phyloP scores from a whole-genome alignment of 2,329 filamentous ascomycete genomes.

The Aphanoascus verrucosus region DNA sequence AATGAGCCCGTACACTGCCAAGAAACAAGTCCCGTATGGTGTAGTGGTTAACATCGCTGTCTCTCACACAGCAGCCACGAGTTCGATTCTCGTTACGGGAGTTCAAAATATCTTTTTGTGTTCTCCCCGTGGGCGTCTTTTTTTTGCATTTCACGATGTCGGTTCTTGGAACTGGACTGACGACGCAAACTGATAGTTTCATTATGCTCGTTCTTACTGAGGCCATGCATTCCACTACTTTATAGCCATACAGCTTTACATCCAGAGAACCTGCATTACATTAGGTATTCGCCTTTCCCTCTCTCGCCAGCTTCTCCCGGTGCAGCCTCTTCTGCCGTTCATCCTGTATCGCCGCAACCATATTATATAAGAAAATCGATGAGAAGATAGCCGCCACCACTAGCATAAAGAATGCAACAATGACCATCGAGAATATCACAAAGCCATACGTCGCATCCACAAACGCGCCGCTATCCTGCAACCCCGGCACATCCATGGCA shows the following conservation, averaged over 20 bases:
- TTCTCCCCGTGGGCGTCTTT: background rate
- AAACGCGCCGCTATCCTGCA: conserved; percentile 11
- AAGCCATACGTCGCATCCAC: conserved; percentile 13
- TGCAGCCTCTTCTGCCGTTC: conserved; percentile 10
- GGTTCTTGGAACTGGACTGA: background rate
- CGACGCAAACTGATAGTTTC: too few relatives aligned
- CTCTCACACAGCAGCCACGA: background rate
- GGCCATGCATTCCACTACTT: background rate
- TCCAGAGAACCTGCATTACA: background rate
- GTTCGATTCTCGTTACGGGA: conserved; percentile 1
- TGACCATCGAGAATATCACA: conserved; percentile 14
- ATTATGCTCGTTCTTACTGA: too few relatives aligned
- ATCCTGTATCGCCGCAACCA: conserved; percentile 11
- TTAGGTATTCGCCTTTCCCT: background rate
- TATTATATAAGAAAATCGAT: conserved; percentile 14
- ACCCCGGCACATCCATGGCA: conserved; percentile 7
- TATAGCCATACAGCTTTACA: background rate
- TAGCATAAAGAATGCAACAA: conserved; percentile 10
- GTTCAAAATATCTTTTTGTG: background rate
- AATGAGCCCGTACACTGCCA: background rate
- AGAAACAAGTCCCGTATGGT: background rate
- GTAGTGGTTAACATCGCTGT: conserved; percentile 3
- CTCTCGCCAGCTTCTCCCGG: conserved; percentile 6
- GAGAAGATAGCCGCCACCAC: conserved; percentile 10
- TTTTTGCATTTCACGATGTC: background rate